Conservation (phyloP, 208 protist species). For the Spongospora subterranea region DNA sequence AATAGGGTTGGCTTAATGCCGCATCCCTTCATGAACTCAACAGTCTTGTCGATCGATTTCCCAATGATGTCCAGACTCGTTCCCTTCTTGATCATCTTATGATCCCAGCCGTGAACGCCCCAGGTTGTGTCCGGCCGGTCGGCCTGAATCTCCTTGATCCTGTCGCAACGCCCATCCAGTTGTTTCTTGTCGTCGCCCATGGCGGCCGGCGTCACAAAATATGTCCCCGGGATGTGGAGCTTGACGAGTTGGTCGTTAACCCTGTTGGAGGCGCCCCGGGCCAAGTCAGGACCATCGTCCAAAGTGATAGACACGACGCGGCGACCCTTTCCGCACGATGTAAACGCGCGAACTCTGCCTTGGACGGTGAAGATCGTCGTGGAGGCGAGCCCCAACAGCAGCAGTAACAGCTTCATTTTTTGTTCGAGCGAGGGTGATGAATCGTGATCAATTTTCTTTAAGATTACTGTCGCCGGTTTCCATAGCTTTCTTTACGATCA, state of each 20-base stretch:
- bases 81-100: not conserved
- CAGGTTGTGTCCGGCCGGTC: not conserved
- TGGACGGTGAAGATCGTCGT: no score
- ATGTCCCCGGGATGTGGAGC: not conserved
- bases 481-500: no score
- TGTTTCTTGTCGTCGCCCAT: slow-evolving; percentile 44
- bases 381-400: no score
- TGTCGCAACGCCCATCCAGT: not conserved
- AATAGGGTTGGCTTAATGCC: not conserved
- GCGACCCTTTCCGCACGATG: not conserved
- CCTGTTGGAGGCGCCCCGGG: not conserved
- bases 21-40: not conserved
- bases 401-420: no score
- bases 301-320: not conserved
- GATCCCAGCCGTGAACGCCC: not conserved
- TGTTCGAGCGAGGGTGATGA: no score
- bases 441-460: no score
- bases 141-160: not conserved
- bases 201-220: not conserved
- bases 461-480: no score
- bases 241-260: not conserved
- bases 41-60: not conserved
- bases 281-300: not conserved
- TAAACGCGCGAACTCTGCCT: no score
- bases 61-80: not conserved